Evolutionary conservation across 2,329 filamentous ascomycete genomes (phyloP), one percentile per base, ranked within the genome.

Genomic region (Ophiostoma ulmi): DNA sequence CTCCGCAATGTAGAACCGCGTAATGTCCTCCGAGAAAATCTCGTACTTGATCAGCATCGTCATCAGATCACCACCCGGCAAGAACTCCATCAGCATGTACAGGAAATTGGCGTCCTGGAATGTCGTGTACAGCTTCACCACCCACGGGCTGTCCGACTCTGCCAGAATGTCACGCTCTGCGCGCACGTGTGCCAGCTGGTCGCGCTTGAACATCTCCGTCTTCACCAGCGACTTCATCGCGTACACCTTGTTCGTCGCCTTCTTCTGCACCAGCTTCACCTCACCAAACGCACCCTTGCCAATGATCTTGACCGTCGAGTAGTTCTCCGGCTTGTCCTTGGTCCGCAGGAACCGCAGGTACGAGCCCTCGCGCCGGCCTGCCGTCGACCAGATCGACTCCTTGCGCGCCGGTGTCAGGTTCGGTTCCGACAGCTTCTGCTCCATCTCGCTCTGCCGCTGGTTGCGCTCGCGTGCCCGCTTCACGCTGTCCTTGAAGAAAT

Each of bases 31-130:
- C 0, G 93, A 97, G 80, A 99, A 99, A 79, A 99, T 97, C 80
- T 99, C 95, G 78, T 99, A 99, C 85, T 98, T 99, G 84, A 99
- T 99, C 75, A 99, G 85, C 95, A 99, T 99, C 3, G 95, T 99
- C 95, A 99, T 99, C 79, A 99, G 81, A 83, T 99, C 95, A 80
- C 95, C 95, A 80, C 95, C 95, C 8, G 95, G 95, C 80, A 99
- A 86, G 81, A 98, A 99, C 81, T 99, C 95, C 95, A 99, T 99
- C 73, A 99, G 85, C 90, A 99, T 95, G 84, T 99, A 99, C 48
- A 99, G 84, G 83, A 97, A 99, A 75, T 95, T 94, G 65, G 87
- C 86, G 79, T 99, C 95, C 81, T 99, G 95, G 85, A 99, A 99
- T 0, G 95, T 98, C 14, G 95, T 97, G 83, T 92, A 97, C 73